These are phyloP conservation scores for Secale cereale DNA, from an alignment of 176 grass and related monocot species.

Conservation along the genomic window DNA sequence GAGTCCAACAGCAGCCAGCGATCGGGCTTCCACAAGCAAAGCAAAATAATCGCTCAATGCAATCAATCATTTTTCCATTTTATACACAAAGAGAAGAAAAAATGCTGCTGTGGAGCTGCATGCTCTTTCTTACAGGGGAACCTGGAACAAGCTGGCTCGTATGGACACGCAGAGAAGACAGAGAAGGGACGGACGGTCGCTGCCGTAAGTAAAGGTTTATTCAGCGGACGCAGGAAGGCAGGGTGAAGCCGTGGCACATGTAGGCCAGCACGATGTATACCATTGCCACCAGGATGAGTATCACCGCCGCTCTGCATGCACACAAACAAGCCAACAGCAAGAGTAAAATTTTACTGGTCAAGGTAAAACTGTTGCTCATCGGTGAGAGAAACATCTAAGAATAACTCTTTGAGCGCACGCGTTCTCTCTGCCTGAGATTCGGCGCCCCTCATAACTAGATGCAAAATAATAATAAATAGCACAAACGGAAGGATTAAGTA, in stretches of 20 bases:
- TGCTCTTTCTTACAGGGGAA: constrained; percentile 5
- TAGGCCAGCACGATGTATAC: constrained; percentile 64
- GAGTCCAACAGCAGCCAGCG: no score
- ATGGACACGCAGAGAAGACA: neutral
- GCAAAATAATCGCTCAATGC: neutral
- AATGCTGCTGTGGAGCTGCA: neutral
- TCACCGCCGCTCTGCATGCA: constrained; percentile 52
- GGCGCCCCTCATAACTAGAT: no score
- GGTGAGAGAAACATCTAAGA: no score
- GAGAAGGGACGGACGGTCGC: neutral
- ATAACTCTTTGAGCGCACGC: no score
- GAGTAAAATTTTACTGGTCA: no score
- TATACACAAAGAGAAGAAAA: neutral
- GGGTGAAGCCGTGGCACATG: constrained; percentile 72
- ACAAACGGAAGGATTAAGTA: no score
- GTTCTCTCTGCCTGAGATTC: no score
- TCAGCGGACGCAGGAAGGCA: constrained; percentile 63
- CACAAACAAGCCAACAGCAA: neutral
- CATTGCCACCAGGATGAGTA: constrained; percentile 68
- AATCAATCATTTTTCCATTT: neutral
- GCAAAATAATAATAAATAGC: no score
- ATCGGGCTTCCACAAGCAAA: neutral
- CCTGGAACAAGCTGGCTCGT: neutral
- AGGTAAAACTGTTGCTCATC: no score
- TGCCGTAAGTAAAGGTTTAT: neutral